These are phyloP conservation scores for Dentipellis sp. DNA, from an alignment of 768 basidiomycete genomes.

Conservation along the genomic window DNA sequence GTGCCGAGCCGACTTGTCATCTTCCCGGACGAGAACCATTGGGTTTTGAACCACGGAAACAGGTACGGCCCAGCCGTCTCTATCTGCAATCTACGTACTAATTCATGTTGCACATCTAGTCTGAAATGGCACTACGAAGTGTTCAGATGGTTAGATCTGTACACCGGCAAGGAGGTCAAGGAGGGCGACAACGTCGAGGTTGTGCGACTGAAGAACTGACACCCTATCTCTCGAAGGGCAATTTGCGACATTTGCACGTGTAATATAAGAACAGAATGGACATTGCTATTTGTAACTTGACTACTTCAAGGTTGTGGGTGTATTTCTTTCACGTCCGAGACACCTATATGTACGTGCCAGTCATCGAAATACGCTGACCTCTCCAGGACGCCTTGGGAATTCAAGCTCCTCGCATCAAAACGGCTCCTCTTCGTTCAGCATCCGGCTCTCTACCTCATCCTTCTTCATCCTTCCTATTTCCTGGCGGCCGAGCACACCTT, in stretches of 20 bases:
- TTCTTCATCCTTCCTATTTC: neutral
- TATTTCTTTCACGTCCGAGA: too few relatives aligned
- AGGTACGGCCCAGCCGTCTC: slow-evolving; percentile 31
- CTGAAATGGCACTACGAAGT: slow-evolving; percentile 96
- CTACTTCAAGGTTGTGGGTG: too few relatives aligned
- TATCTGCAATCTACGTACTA: neutral
- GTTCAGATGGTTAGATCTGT: slow-evolving; percentile 80
- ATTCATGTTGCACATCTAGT: slow-evolving; percentile 25
- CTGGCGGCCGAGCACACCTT: neutral
- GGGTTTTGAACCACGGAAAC: slow-evolving; percentile 78
- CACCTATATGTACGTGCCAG: too few relatives aligned
- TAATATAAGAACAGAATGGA: too few relatives aligned
- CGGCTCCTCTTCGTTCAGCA: neutral
- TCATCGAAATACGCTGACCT: neutral
- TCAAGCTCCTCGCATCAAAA: too few relatives aligned
- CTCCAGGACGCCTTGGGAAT: neutral
- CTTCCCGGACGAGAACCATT: slow-evolving; percentile 90
- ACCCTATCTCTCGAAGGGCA: neutral
- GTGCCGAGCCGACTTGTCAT: slow-evolving; percentile 71
- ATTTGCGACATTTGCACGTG: neutral
- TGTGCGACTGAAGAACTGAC: neutral
- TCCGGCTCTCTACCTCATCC: neutral
- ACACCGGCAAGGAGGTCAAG: slow-evolving; percentile 31
- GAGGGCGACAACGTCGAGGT: slow-evolving; percentile 3
- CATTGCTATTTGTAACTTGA: too few relatives aligned